Conservation (phyloP, 805 yeast genomes). For the Saturnispora quitensis region DNA sequence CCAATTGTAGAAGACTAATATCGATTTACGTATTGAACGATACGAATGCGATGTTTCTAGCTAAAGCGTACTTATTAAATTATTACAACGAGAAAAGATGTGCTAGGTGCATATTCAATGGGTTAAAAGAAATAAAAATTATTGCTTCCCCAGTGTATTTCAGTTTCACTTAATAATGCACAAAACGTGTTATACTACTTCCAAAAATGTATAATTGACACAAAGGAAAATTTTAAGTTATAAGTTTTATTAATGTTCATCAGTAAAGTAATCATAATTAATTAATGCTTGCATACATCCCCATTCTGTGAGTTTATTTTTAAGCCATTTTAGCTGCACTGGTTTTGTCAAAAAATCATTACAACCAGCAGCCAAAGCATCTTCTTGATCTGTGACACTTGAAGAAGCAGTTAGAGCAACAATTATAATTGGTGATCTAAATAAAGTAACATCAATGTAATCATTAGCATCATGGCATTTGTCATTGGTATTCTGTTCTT, state of each 20-base stretch:
- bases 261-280: slow-evolving; percentile 88
- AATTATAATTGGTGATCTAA: slow-evolving; percentile 91
- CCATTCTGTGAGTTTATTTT: slow-evolving; percentile 93
- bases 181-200: not conserved
- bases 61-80: no score
- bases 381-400: slow-evolving; percentile 72
- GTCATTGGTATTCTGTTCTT: not conserved
- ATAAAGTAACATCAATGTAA: slow-evolving; percentile 48
- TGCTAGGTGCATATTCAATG: no score
- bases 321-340: slow-evolving; percentile 87
- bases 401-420: slow-evolving; percentile 95
- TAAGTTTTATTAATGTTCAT: slow-evolving; percentile 16
- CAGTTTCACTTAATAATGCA: not conserved
- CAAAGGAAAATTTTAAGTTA: not conserved
- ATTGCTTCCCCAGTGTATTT: no score
- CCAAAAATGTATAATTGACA: not conserved
- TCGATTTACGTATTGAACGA: no score
- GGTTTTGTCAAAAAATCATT: slow-evolving; percentile 95
- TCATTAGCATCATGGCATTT: slow-evolving; percentile 30
- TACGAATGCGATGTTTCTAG: no score
- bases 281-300: slow-evolving; percentile 98
- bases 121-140: no score
- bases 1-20: no score
- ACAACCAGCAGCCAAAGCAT: slow-evolving; percentile 95
- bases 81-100: no score